Conservation (phyloP, 1,139 yeast species). For the Sugiyamaella japonica region DNA sequence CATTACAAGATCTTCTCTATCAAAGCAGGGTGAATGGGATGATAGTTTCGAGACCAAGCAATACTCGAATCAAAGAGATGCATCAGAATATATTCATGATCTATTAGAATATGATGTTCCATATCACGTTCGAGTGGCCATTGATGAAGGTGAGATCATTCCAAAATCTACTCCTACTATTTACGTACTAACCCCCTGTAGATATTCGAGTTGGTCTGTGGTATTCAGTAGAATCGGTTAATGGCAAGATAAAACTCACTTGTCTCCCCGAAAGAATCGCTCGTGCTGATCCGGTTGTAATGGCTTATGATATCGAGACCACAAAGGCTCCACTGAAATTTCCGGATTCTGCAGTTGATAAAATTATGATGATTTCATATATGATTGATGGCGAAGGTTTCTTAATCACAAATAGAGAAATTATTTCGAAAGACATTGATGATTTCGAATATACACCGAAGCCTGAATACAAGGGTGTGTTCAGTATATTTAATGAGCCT, state of each 20-base stretch:
- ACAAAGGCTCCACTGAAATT: conserved; percentile 95
- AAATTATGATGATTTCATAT: conserved; percentile 97
- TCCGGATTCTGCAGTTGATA: conserved; percentile 92
- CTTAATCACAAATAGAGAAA: conserved; percentile 89
- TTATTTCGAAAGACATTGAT: conserved; percentile 89
- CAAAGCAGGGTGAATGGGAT: conserved; percentile 31
- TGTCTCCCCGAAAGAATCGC: conserved; percentile 78
- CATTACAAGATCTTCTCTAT: conserved; percentile 20
- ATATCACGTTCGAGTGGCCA: conserved; percentile 91
- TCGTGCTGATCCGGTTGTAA: conserved; percentile 95
- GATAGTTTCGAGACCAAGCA: conserved; percentile 18
- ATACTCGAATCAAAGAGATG: conserved; percentile 44
- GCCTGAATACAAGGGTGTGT: conserved; percentile 90
- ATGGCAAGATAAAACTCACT: conserved; percentile 54
- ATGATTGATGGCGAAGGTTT: conserved; percentile 99
- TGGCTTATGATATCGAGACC: conserved; percentile 98
- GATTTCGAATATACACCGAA: conserved; percentile 98
- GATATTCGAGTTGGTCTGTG: conserved; percentile 91
- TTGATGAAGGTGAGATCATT: conserved; percentile 54
- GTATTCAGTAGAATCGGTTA: conserved; percentile 75
- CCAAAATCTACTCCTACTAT: too few relatives aligned
- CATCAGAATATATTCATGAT: conserved; percentile 69
- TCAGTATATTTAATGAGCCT: conserved; percentile 85
- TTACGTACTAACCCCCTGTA: conserved; percentile 6
- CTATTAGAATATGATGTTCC: conserved; percentile 96